Evolutionary conservation across 345 rosid species (phyloP).

Genomic region (Aquilaria malaccensis): DNA sequence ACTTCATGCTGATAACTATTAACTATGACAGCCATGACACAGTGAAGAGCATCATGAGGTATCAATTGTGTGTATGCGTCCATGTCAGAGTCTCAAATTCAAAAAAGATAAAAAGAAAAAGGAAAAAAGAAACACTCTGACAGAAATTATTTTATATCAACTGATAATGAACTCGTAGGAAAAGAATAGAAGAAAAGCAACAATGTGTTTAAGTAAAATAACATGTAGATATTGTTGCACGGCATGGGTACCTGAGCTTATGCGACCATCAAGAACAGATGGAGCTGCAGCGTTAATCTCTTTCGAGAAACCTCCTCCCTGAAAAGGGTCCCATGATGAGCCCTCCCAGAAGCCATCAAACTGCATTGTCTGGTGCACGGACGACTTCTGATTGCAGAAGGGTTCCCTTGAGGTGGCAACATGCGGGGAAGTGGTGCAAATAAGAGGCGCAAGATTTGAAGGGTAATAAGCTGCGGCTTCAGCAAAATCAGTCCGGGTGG

Average conservation of each 20-base stretch:
- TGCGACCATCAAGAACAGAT: constrained; percentile 17
- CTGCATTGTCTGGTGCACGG: constrained; percentile 11
- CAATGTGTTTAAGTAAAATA: too few relatives aligned
- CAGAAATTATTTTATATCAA: too few relatives aligned
- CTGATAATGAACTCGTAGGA: too few relatives aligned
- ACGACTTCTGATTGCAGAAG: constrained; percentile 18
- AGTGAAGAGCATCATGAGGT: too few relatives aligned
- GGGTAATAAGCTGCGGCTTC: constrained; percentile 36
- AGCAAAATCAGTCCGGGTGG: constrained; percentile 3
- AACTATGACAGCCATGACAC: too few relatives aligned
- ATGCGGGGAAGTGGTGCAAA: constrained; percentile 15
- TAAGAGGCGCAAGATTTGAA: constrained; percentile 21
- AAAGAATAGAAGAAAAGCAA: too few relatives aligned
- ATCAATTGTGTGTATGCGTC: too few relatives aligned
- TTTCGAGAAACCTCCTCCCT: constrained; percentile 19
- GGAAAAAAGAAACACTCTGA: too few relatives aligned
- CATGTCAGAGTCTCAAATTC: too few relatives aligned
- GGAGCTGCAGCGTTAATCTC: constrained; percentile 19
- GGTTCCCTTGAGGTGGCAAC: constrained; percentile 16
- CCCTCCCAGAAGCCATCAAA: constrained; percentile 32
- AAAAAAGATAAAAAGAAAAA: too few relatives aligned
- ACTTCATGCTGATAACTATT: too few relatives aligned
- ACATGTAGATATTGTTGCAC: too few relatives aligned
- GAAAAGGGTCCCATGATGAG: constrained; percentile 26
- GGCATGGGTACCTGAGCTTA: constrained; percentile 30